These are phyloP conservation scores for Cyberlindnera misumaiensis DNA, from an alignment of 805 yeast genomes.

Conservation along the genomic window DNA sequence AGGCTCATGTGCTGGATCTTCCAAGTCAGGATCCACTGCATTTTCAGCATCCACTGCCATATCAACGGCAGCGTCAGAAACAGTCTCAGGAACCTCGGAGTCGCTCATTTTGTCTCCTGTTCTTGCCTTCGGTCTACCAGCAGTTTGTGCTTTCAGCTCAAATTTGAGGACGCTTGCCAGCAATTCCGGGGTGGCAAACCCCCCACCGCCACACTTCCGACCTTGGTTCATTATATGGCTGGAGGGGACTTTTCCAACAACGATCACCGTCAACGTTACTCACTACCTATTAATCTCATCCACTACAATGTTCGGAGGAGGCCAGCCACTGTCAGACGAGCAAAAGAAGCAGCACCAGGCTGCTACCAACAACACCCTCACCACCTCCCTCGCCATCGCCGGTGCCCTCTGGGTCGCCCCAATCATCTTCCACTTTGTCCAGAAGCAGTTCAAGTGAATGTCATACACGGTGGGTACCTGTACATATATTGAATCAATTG, in stretches of 20 bases:
- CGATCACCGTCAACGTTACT: no score
- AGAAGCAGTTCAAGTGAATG: conserved; percentile 35
- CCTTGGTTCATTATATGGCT: no score
- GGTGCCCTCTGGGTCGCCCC: conserved; percentile 55
- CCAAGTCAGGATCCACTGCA: conserved; percentile 4
- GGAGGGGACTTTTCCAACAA: no score
- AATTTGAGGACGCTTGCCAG: no score
- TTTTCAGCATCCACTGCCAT: conserved; percentile 1
- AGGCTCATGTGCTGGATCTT: conserved; percentile 4
- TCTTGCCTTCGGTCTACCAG: no score
- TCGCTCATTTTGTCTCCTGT: no score
- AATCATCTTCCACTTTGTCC: conserved; percentile 46
- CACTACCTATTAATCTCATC: no score
- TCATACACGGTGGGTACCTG: background rate
- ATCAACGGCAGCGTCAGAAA: background rate
- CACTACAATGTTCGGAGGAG: conserved; percentile 36
- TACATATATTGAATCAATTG: background rate
- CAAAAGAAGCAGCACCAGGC: conserved; percentile 62
- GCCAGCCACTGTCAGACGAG: conserved; percentile 56
- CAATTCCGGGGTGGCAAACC: no score
- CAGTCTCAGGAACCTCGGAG: conserved; percentile 1
- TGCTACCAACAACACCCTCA: conserved; percentile 51
- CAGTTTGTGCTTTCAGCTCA: no score
- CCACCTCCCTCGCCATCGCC: conserved; percentile 55
- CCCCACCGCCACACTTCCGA: no score